These are phyloP conservation scores for Tricholoma sp. DNA, from an alignment of 768 basidiomycete genomes.

Conservation along the genomic window DNA sequence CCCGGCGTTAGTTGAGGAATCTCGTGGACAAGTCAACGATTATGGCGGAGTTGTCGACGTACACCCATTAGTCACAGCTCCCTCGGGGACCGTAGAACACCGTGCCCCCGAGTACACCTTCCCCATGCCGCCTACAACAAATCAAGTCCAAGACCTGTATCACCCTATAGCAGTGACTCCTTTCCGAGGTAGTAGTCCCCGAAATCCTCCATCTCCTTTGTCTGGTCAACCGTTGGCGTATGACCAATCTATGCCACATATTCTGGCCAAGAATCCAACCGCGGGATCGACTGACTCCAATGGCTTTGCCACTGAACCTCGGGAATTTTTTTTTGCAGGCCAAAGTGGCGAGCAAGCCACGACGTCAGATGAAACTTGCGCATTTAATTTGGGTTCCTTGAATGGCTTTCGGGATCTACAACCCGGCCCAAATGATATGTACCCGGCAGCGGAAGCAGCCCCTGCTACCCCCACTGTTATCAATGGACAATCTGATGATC, in stretches of 20 bases:
- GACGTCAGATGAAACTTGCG: neutral
- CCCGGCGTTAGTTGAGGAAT: neutral
- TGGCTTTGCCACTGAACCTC: neutral
- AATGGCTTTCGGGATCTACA: neutral
- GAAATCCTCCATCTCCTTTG: slow-evolving; percentile 13
- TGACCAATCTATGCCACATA: slow-evolving; percentile 4
- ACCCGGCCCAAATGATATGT: neutral
- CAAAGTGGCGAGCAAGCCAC: neutral
- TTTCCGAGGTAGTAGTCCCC: slow-evolving; percentile 7
- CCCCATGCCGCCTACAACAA: neutral
- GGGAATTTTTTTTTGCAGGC: too few relatives aligned
- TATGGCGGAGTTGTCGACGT: neutral
- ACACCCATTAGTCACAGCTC: neutral
- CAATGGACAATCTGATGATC: slow-evolving; percentile 20
- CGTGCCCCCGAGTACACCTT: neutral
- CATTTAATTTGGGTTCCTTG: neutral
- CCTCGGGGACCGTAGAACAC: neutral
- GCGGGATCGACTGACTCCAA: neutral
- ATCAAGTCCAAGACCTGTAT: neutral
- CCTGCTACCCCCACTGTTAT: slow-evolving; percentile 2
- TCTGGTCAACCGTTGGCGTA: neutral
- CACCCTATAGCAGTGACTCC: neutral
- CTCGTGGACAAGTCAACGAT: neutral
- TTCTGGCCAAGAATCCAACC: neutral
- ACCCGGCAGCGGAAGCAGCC: slow-evolving; percentile 4